Base-by-base conservation (phyloP, 768 basidiomycete genomes). In the Mycena rosella region DNA sequence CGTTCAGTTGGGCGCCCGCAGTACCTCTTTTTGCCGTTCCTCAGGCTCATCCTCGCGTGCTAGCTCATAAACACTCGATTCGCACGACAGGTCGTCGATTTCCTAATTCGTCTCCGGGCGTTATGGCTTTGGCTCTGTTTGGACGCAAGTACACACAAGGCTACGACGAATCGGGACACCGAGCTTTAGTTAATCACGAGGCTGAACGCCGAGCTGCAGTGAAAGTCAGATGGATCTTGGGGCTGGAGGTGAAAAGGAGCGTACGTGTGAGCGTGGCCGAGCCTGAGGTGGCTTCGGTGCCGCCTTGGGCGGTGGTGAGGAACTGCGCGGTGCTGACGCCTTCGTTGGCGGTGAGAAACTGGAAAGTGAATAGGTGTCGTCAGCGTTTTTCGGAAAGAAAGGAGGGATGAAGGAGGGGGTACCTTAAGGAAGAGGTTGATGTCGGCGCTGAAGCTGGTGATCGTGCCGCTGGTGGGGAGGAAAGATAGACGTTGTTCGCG, bases 241-340 rank as follows among this genome's bases (percentile, higher is more conserved):
- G 32, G 65, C 29, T 60, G 15, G n/a, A n/a, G n/a, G n/a, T n/a
- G n/a, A n/a, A n/a, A 18, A 26, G 44, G 26, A 49, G 24, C 86
- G 73, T 71, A 90, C 89, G 86, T 86, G 80, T 83, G 10, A 91
- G 76, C 0, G 81, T 84, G 13, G 86, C 88, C 30, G 80, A 79
- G n/a, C 89, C 89, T 14, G 81, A 82, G 0, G 87, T 90, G 18
- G 86, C 86, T 75, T 92, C 91, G 0, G 87, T 88, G 8, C 91
- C 91, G 9, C 83, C 89, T 72, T 91, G 89, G 2, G 84, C 84
- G 15, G 85, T 88, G 40, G 76, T 83, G 58, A 91, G 80, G 78
- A 83, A 91, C 71, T 91, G 85, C 3, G 87, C 85, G 17, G 82
- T 73, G 65, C 78, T 76, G 34, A 92, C 68, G 6, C 83, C 80